phyloP scores from a whole-genome alignment of 768 basidiomycete genomes.

The Leccinum obscurum region DNA sequence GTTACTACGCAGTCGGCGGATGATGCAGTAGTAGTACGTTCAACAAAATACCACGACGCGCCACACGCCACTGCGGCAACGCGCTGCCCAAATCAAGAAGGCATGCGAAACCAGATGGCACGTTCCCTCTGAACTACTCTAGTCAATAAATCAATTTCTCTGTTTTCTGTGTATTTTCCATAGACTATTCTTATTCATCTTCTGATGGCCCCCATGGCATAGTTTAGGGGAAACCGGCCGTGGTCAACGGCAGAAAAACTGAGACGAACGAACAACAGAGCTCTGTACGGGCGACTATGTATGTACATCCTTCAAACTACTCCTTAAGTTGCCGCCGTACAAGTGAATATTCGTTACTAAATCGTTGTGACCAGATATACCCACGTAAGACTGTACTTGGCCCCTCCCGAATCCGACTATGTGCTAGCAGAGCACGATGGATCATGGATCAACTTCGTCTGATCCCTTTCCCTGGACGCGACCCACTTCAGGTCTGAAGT shows the following conservation, averaged over 20 bases:
- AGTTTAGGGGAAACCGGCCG: neutral
- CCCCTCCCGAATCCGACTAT: neutral
- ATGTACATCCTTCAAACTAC: neutral
- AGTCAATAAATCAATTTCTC: too few species aligned
- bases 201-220: too few species aligned
- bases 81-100: neutral
- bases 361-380: neutral
- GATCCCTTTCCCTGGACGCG: slow-evolving; percentile 30
- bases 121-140: too few species aligned
- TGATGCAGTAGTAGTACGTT: neutral
- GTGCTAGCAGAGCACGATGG: neutral
- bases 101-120: too few species aligned
- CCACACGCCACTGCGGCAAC: neutral
- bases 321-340: neutral
- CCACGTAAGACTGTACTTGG: neutral
- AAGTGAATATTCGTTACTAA: neutral
- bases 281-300: too few species aligned
- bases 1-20: slow-evolving; percentile 1
- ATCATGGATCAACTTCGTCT: neutral
- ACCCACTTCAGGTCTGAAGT: slow-evolving; percentile 34
- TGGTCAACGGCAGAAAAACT: neutral
- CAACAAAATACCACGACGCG: neutral
- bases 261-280: neutral
- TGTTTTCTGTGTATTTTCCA: too few species aligned
- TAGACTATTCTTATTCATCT: too few species aligned